Evolutionary conservation across 768 basidiomycete genomes (phyloP).

Genomic region (Epithele typhae): DNA sequence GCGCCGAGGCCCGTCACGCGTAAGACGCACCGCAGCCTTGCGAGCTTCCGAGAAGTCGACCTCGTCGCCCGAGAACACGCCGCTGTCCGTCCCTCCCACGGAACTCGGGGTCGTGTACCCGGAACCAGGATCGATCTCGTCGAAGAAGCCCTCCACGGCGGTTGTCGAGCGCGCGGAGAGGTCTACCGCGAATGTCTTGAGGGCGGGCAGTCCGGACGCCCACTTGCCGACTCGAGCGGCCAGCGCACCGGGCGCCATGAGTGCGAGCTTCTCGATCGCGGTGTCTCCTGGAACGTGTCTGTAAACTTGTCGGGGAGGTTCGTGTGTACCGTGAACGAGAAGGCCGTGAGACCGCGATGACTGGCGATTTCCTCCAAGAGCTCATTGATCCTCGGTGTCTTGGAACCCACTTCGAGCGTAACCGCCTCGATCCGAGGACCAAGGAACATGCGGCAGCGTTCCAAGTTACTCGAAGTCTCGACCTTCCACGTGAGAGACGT

Average conservation of each 20-base stretch:
- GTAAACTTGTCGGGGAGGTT: constrained; percentile 70
- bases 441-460: constrained; percentile 62
- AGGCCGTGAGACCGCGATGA: constrained; percentile 57
- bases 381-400: constrained; percentile 50
- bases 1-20: constrained; percentile 52
- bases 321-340: constrained; percentile 67
- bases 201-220: constrained; percentile 57
- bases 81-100: constrained; percentile 64
- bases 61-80: constrained; percentile 75
- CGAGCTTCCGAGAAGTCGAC: constrained; percentile 72
- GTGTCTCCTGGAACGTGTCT: constrained; percentile 54
- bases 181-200: constrained; percentile 67
- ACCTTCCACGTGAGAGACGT: constrained; percentile 69
- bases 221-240: constrained; percentile 69
- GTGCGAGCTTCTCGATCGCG: constrained; percentile 53
- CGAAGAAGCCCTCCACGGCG: constrained; percentile 80
- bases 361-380: constrained; percentile 64
- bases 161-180: constrained; percentile 62
- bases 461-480: constrained; percentile 60
- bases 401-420: constrained; percentile 58
- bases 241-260: constrained; percentile 74
- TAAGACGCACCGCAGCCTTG: constrained; percentile 62
- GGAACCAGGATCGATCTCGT: constrained; percentile 57
- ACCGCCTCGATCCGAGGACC: constrained; percentile 57
- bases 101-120: constrained; percentile 71